Evolutionary conservation across 768 basidiomycete genomes (phyloP), one percentile per base, ranked within the genome.

Genomic region (Mycena crocata): DNA sequence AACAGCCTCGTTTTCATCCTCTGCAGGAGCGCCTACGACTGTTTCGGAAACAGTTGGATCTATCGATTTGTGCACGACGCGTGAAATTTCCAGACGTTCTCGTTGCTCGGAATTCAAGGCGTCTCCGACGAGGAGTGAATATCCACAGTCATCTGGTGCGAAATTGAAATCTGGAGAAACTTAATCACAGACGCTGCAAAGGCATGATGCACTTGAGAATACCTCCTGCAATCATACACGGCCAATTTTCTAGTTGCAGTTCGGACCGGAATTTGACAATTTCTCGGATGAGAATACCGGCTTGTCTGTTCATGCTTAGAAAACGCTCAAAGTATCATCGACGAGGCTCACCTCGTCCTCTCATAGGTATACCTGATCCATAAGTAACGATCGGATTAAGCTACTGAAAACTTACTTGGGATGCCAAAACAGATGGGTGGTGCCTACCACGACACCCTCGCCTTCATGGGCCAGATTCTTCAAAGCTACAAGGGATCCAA

Each of bases 391-490:
- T 34, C 8, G 34, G 50, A 50, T 17, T 30, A 72, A 57, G 2
- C n/a, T n/a, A 24, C n/a, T 35, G 37, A 45, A 68, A 19, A 57
- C 7, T 24, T 78, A 95, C 90, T 85, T 86, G 7, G 95, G 95
- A 78, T 97, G 95, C 96, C 96, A 98, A 77, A 98, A 98, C 26
- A 97, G 81, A 80, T 98, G 96, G 0, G 96, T 96, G 1, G 96
- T 98, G 3, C 89, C 94, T 17, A 96, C 80, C 42, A 97, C 80
- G 35, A 94, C 77, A 5, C 95, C 94, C 40, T 82, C 78, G 9
- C 73, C 64, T 30, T 79, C 71, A 19, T 81, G 71, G 12, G 77
- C 78, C 8, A 79, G 75, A 48, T 79, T 80, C 69, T 83, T 81
- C 57, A 99, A 79, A 1, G 91, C 91, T 23, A 93, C 85, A 31